A percentile compares a stretch with the other conserved stretches of the same genome.
Conservation (phyloP, 805 yeast species). For the Candida rishiriensis region DNA sequence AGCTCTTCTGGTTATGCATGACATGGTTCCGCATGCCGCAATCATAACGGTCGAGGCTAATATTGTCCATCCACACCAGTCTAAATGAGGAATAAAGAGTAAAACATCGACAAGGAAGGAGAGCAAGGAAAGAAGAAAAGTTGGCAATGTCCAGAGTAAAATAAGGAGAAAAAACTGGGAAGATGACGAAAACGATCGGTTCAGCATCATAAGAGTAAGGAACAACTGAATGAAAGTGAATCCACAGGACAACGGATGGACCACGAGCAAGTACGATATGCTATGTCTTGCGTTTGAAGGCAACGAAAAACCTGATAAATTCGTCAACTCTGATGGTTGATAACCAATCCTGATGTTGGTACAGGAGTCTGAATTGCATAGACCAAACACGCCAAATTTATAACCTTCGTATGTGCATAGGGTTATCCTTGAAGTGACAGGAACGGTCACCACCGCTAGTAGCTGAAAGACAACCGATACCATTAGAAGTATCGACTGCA, state of each 20-base stretch:
- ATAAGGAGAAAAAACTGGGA: constrained; percentile 44
- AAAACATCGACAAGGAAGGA: constrained; percentile 80
- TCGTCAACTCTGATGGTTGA: constrained; percentile 26
- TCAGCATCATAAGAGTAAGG: constrained; percentile 36
- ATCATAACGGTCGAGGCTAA: constrained; percentile 62
- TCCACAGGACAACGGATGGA: constrained; percentile 62
- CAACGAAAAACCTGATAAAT: constrained; percentile 38
- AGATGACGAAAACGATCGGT: constrained; percentile 29
- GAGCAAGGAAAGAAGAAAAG: constrained; percentile 65
- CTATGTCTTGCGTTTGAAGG: constrained; percentile 59
- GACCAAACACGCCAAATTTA: constrained; percentile 68
- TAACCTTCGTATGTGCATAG: constrained; percentile 47
- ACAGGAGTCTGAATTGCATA: constrained; percentile 44
- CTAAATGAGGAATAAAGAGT: constrained; percentile 67
- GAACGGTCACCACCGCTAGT: constrained; percentile 56
- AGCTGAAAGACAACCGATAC: constrained; percentile 55
- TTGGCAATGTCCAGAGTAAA: constrained; percentile 57
- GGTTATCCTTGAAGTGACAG: constrained; percentile 45
- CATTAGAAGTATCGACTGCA: constrained; percentile 30
- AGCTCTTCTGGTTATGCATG: constrained; percentile 71
- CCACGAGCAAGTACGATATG: constrained; percentile 57
- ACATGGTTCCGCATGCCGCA: constrained; percentile 57
- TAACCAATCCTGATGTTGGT: constrained; percentile 43
- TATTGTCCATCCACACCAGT: constrained; percentile 84
- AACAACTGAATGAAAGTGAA: constrained; percentile 45